Percentiles rank a stretch among this genome's conserved stretches.
Conservation (phyloP, 371 early-diverging fungal genomes). For the Mucor racemosus region DNA sequence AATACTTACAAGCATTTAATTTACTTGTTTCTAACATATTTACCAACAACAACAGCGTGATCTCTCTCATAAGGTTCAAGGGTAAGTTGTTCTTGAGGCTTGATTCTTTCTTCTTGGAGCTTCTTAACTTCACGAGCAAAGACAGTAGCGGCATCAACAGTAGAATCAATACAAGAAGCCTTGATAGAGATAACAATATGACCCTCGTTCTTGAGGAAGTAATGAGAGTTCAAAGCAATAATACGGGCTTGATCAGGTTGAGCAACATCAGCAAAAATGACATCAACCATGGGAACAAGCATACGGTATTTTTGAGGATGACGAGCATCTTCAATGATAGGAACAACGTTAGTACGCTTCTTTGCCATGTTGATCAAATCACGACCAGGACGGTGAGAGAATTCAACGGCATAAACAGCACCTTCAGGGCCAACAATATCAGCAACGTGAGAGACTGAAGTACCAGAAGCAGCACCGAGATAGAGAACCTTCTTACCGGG, state of each 20-base stretch:
- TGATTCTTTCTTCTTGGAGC: slow-evolving; percentile 97
- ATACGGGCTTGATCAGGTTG: slow-evolving; percentile 99
- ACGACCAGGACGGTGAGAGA: slow-evolving; percentile 99
- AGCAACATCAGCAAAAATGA: slow-evolving; percentile 99
- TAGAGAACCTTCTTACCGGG: slow-evolving; percentile 99
- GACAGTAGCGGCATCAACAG: slow-evolving; percentile 95
- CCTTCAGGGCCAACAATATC: slow-evolving; percentile 99
- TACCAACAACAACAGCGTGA: slow-evolving; percentile 99
- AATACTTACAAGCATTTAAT: slow-evolving; percentile 12
- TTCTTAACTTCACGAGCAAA: slow-evolving; percentile 99
- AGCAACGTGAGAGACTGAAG: slow-evolving; percentile 99
- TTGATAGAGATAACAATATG: slow-evolving; percentile 99
- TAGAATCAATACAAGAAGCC: slow-evolving; percentile 99
- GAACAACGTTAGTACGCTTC: slow-evolving; percentile 99
- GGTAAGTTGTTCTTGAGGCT: slow-evolving; percentile 99
- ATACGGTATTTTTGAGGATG: slow-evolving; percentile 99
- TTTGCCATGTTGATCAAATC: slow-evolving; percentile 99
- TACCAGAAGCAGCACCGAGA: slow-evolving; percentile 99
- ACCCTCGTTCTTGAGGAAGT: slow-evolving; percentile 98
- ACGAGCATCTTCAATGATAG: slow-evolving; percentile 99
- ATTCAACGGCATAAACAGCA: slow-evolving; percentile 99
- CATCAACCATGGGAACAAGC: slow-evolving; percentile 99
- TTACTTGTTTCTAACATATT: slow-evolving; percentile 75
- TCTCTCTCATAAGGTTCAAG: slow-evolving; percentile 99
- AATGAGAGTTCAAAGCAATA: slow-evolving; percentile 98